Evolutionary conservation across 2,329 filamentous ascomycete species (phyloP), one percentile per base, ranked within the genome.

Genomic region (Xylariaceae sp.): DNA sequence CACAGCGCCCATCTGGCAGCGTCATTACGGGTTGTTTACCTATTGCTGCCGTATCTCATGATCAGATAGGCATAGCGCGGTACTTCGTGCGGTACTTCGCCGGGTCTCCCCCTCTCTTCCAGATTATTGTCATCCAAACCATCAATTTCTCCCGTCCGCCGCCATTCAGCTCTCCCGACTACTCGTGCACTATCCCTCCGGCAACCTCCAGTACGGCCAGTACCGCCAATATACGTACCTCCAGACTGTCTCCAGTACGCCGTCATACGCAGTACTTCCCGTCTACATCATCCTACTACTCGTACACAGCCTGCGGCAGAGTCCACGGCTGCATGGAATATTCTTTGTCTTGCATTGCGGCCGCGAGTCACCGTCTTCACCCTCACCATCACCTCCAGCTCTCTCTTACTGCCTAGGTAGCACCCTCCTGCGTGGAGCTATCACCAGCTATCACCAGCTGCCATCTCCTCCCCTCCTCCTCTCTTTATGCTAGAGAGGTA

Each of bases 321-420:
- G 52, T 56, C 60, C 53, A 53, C 57, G 47, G 57, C 55, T 59
- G 62, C 58, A 62, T 57, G 58, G 61, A 15, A 56, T 23, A 10
- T 56, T 41, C 18, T 39, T 56, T 37, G 37, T 23, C 56, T n/a
- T 41, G 58, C 55, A 35, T 44, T 58, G 61, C 47, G 30, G 50
- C 55, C 9, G 39, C 50, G 34, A 59, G 23, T 39, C 48, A 17
- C 10, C 34, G 48, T 30, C 23, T 30, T 30, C 23, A 30, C 5
- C 23, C 4, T 30, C 23, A 30, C 5, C 23, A 30, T 30, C 23
- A 5, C 23, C 23, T 30, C 23, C 23, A 30, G 23, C 23, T 30
- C 23, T 30, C 23, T 30, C 23, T 30, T 5, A 30, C 23, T 30
- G 23, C 5, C 23, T 30, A 30, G 17, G 17, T 18, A 18, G 23